phyloP scores from a whole-genome alignment of 257 asterid species.

The Gardenia jasminoides region DNA sequence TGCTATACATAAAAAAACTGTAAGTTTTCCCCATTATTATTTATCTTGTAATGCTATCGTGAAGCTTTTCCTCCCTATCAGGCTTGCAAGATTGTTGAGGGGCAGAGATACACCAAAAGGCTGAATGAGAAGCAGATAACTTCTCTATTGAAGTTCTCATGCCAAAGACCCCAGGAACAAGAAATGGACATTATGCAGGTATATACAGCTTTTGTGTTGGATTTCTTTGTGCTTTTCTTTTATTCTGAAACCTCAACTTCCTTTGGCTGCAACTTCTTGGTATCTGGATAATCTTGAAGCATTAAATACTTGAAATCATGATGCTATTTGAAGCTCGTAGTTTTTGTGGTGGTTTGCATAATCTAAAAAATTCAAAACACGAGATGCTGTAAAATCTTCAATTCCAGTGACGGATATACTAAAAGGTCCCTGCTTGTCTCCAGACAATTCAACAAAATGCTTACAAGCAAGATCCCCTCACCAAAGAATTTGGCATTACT shows the following conservation, averaged over 20 bases:
- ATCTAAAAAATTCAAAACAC: not conserved
- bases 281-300: not conserved
- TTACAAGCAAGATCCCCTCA: constrained; percentile 26
- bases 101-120: constrained; percentile 35
- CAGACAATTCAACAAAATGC: constrained; percentile 35
- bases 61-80: not conserved
- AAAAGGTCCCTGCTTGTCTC: not conserved
- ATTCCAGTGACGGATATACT: not conserved
- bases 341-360: no score
- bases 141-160: constrained; percentile 29
- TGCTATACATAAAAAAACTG: not conserved
- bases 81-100: constrained; percentile 39
- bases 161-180: constrained; percentile 36
- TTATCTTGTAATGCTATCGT: not conserved
- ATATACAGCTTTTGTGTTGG: not conserved
- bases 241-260: not conserved
- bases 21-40: not conserved
- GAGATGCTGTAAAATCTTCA: not conserved
- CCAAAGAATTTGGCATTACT: constrained; percentile 30
- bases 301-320: no score
- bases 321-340: no score
- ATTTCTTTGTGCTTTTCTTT: not conserved
- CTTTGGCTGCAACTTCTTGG: not conserved
- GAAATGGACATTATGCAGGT: constrained; percentile 32
- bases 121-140: constrained; percentile 39